These are phyloP conservation scores for Plasmodium vinckei DNA, from an alignment of 169 alveolate species.

Conservation along the genomic window DNA sequence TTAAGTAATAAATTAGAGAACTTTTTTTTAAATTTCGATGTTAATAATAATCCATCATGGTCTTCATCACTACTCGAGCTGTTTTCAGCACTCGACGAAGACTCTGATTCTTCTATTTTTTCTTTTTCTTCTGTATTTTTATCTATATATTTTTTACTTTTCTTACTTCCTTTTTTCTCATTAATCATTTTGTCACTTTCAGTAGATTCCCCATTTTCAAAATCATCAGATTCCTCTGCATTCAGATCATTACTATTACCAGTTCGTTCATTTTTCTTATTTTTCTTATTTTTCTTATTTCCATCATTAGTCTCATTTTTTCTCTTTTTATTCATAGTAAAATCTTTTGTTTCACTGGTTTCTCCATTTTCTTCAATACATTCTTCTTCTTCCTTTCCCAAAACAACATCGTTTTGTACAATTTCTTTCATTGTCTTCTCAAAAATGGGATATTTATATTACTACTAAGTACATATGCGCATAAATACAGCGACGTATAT, in stretches of 20 bases:
- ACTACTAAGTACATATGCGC: too few species aligned
- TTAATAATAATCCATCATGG: conserved; percentile 67
- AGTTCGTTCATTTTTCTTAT: neutral
- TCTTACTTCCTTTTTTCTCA: conserved; percentile 5
- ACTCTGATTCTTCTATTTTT: conserved; percentile 8
- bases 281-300: neutral
- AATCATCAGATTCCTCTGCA: neutral
- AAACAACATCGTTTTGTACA: too few species aligned
- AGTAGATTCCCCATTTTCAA: neutral
- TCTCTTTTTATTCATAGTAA: neutral
- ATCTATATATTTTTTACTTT: neutral
- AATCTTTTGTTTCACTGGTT: neutral
- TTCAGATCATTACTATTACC: neutral
- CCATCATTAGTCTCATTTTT: neutral
- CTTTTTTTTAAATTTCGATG: conserved; percentile 68
- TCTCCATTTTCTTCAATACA: neutral
- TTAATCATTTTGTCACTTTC: neutral
- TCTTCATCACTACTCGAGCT: conserved; percentile 77
- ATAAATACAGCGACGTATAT: too few species aligned
- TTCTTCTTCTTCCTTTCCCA: too few species aligned
- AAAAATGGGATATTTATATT: too few species aligned
- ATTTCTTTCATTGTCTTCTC: too few species aligned
- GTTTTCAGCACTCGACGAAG: conserved; percentile 24
- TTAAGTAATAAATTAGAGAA: conserved; percentile 35
- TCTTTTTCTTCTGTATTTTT: neutral